These are phyloP conservation scores for Aspergillus latus DNA, from an alignment of 2,329 filamentous ascomycete genomes.

Conservation along the genomic window DNA sequence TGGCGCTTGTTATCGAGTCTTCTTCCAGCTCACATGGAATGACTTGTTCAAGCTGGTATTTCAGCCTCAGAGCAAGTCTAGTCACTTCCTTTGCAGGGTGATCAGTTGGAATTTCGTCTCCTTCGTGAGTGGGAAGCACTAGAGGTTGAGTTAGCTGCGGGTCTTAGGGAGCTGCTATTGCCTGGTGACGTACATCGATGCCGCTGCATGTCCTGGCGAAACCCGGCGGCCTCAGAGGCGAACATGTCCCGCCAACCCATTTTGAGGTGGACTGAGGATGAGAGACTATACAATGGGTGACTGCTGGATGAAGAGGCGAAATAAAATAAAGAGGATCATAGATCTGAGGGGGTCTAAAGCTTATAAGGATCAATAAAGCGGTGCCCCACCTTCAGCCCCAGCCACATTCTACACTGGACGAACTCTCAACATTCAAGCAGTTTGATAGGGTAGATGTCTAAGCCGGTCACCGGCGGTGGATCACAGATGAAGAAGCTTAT, in stretches of 20 bases:
- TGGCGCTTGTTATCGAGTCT: conserved; percentile 69
- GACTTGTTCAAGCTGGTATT: conserved; percentile 84
- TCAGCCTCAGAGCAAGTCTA: conserved; percentile 82
- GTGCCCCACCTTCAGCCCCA: conserved; percentile 8
- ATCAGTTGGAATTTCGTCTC: conserved; percentile 55
- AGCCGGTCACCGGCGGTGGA: conserved; percentile 26
- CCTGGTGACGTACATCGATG: conserved; percentile 41
- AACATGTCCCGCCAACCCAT: conserved; percentile 45
- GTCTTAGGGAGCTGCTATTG: conserved; percentile 1
- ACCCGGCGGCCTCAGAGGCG: conserved; percentile 27
- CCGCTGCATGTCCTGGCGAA: conserved; percentile 38
- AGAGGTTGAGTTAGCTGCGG: conserved; percentile 15
- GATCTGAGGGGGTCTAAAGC: not conserved
- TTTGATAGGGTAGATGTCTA: conserved; percentile 16
- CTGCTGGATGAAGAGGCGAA: not conserved
- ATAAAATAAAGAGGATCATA: not conserved
- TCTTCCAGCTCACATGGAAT: conserved; percentile 88
- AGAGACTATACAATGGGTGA: not conserved
- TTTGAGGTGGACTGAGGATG: not conserved
- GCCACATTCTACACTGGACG: conserved; percentile 3
- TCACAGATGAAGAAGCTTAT: conserved; percentile 31
- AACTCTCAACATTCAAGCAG: not conserved
- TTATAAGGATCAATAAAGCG: conserved; percentile 1
- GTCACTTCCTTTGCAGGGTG: conserved; percentile 80
- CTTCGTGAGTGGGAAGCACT: conserved; percentile 46